These are phyloP conservation scores for Aspergillus aculeatinus DNA, from an alignment of 2,329 filamentous ascomycete genomes.

Conservation along the genomic window DNA sequence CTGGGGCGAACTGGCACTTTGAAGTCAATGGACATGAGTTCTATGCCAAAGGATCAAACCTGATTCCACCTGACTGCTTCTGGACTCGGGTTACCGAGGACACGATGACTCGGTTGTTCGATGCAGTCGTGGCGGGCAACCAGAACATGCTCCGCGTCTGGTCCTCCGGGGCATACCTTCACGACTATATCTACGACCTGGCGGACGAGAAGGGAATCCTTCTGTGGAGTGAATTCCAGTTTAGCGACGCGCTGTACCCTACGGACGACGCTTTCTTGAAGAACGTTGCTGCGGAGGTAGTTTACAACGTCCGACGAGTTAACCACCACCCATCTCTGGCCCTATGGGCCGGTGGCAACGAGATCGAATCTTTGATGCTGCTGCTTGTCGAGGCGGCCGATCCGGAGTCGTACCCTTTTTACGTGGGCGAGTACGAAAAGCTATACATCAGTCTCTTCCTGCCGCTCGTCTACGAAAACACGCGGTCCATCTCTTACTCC, in stretches of 20 bases:
- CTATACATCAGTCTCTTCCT: constrained; percentile 58
- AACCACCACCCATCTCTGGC: constrained; percentile 61
- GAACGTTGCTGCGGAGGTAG: constrained; percentile 56
- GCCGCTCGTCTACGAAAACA: constrained; percentile 58
- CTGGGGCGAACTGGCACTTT: constrained; percentile 63
- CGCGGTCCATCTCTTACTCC: constrained; percentile 60
- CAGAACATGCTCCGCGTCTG: constrained; percentile 66
- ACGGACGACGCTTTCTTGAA: constrained; percentile 55
- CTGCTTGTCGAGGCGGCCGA: constrained; percentile 41
- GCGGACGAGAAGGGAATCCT: constrained; percentile 62
- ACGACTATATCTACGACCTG: constrained; percentile 63
- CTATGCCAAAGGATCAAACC: constrained; percentile 64
- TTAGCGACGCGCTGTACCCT: constrained; percentile 61
- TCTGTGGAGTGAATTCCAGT: constrained; percentile 64
- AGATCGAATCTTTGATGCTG: constrained; percentile 59
- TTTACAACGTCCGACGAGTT: constrained; percentile 60
- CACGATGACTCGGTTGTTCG: constrained; percentile 54
- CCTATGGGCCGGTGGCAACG: constrained; percentile 58
- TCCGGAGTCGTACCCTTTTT: constrained; percentile 47
- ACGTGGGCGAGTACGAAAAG: constrained; percentile 56
- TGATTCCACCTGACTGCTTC: constrained; percentile 63
- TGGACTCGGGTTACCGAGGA: constrained; percentile 59
- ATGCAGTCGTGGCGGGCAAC: constrained; percentile 57
- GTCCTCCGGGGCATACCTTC: constrained; percentile 60
- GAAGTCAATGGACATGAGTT: constrained; percentile 65